These are phyloP conservation scores for Aspergillus indologenus DNA, from an alignment of 495 filamentous ascomycete genomes.

Conservation along the genomic window DNA sequence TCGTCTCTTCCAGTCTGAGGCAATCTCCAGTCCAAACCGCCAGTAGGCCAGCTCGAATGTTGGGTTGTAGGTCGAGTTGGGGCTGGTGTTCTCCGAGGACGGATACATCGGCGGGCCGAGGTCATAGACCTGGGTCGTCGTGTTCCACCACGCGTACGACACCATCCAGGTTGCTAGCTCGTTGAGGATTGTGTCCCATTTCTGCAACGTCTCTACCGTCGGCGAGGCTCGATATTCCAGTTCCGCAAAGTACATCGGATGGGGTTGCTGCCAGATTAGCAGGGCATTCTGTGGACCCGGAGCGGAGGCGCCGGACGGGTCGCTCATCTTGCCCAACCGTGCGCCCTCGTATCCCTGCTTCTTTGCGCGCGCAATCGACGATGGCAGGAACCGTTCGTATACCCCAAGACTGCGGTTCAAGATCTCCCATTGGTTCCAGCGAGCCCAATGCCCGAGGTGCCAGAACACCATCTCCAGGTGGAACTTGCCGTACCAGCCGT, in stretches of 20 bases:
- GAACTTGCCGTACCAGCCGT: constrained; percentile 25
- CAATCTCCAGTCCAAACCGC: constrained; percentile 17
- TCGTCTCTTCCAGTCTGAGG: constrained; percentile 16
- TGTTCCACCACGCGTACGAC: constrained; percentile 21
- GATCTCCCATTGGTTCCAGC: constrained; percentile 49
- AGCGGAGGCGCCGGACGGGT: constrained; percentile 51
- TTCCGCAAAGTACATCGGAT: constrained; percentile 21
- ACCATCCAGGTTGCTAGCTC: constrained; percentile 18
- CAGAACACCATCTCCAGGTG: constrained; percentile 53
- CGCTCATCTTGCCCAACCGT: constrained; percentile 59
- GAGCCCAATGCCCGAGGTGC: constrained; percentile 51
- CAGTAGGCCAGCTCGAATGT: constrained; percentile 22
- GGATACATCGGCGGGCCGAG: constrained; percentile 22
- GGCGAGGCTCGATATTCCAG: constrained; percentile 8
- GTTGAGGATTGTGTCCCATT: constrained; percentile 15
- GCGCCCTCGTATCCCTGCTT: constrained; percentile 52
- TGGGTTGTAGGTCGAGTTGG: constrained; percentile 17
- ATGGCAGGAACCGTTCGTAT: constrained; percentile 47
- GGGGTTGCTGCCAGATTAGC: constrained; percentile 23
- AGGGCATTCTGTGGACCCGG: constrained; percentile 37
- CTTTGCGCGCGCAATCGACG: constrained; percentile 42
- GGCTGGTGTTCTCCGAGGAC: constrained; percentile 19
- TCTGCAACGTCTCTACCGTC: constrained; percentile 1
- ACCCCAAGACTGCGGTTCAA: constrained; percentile 41
- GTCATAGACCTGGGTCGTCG: constrained; percentile 18